Conservation (phyloP, 148 eudicot genomes). For the Salicornia ramosissima region DNA sequence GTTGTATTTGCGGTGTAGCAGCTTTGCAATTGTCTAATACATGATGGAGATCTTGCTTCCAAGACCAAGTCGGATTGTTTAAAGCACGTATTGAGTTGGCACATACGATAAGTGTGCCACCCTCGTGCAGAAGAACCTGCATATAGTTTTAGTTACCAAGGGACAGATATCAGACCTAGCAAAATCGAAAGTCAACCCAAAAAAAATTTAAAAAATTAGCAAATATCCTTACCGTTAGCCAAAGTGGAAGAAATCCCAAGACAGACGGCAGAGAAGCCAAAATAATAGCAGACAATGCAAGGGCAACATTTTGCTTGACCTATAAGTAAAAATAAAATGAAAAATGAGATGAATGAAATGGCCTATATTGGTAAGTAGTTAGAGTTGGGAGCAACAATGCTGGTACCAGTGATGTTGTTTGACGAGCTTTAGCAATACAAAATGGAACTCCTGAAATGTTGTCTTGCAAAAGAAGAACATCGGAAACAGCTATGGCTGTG, state of each 20-base stretch:
- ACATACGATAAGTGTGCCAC: conserved; percentile 91
- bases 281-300: conserved; percentile 77
- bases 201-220: neutral
- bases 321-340: conserved; percentile 23
- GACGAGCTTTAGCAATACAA: conserved; percentile 81
- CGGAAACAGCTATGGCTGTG: conserved; percentile 96
- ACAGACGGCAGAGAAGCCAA: conserved; percentile 90
- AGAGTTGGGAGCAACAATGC: neutral
- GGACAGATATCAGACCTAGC: neutral
- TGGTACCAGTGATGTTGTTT: conserved; percentile 78
- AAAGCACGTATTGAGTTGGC: conserved; percentile 86
- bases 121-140: conserved; percentile 96
- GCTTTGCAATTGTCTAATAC: conserved; percentile 36
- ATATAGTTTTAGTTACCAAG: conserved; percentile 12
- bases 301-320: conserved; percentile 96
- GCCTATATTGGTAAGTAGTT: neutral
- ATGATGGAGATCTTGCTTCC: conserved; percentile 48
- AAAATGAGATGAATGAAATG: conserved; percentile 6
- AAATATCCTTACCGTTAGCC: conserved; percentile 69
- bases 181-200: neutral
- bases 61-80: conserved; percentile 62
- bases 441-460: conserved; percentile 88
- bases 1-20: conserved; percentile 16
- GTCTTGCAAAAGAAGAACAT: conserved; percentile 83
- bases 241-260: conserved; percentile 81